These are phyloP conservation scores for Phoma herbarum DNA, from an alignment of 2,329 filamentous ascomycete species.

Conservation along the genomic window DNA sequence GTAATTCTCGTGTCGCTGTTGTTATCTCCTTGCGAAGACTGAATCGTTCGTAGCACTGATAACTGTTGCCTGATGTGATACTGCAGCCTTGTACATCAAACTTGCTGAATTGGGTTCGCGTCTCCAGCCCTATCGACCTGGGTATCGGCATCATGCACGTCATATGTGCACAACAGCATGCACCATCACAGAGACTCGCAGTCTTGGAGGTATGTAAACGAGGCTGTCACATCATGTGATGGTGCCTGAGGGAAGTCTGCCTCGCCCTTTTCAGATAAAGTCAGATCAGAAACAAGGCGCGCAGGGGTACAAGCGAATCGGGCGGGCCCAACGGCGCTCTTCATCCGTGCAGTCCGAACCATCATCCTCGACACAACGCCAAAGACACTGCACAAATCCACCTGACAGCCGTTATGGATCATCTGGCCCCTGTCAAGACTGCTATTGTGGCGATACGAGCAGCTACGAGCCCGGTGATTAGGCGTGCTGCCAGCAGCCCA, in stretches of 20 bases:
- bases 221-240: constrained; percentile 10
- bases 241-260: constrained; percentile 15
- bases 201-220: neutral
- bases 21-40: constrained; percentile 1
- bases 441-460: constrained; percentile 6
- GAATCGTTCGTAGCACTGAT: neutral
- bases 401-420: constrained; percentile 1
- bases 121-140: neutral
- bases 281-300: constrained; percentile 2
- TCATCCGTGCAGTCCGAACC: constrained; percentile 9
- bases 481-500: constrained; percentile 1
- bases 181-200: neutral
- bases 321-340: constrained; percentile 8
- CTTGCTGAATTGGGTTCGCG: neutral
- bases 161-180: neutral
- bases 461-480: constrained; percentile 1
- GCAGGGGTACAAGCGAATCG: constrained; percentile 11
- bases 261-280: constrained; percentile 14
- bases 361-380: constrained; percentile 5
- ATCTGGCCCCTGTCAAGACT: neutral
- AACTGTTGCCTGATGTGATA: constrained; percentile 5
- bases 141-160: neutral
- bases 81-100: constrained; percentile 1
- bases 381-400: constrained; percentile 8
- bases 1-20: neutral